Evolutionary conservation across 1,284 basidiomycete species (phyloP).

Genomic region (Vanrija pseudolonga): DNA sequence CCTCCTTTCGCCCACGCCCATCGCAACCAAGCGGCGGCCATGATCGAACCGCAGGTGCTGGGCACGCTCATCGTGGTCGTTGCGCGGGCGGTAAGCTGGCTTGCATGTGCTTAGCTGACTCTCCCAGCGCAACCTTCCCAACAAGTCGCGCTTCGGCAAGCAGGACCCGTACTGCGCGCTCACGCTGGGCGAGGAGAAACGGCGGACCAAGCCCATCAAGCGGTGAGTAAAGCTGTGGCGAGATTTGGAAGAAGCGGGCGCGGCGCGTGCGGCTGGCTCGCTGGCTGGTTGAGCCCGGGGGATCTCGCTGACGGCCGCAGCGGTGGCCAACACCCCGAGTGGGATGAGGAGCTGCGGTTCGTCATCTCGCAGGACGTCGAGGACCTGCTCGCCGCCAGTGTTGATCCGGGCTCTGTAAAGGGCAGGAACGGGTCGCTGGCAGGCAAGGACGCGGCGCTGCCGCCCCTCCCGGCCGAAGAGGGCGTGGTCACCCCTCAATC

Average conservation of each 20-base stretch:
- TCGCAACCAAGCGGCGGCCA: too few species aligned
- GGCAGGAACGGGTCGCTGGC: slow-evolving; percentile 2
- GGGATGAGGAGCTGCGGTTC: slow-evolving; percentile 98
- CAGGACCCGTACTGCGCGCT: slow-evolving; percentile 94
- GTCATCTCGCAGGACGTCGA: slow-evolving; percentile 77
- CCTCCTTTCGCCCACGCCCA: too few species aligned
- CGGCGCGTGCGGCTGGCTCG: neutral
- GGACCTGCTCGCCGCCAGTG: slow-evolving; percentile 58
- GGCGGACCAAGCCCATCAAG: slow-evolving; percentile 83
- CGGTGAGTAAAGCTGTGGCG: slow-evolving; percentile 41
- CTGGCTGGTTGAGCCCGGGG: too few species aligned
- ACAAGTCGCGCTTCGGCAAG: slow-evolving; percentile 92
- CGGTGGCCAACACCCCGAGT: slow-evolving; percentile 95
- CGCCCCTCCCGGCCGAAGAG: slow-evolving; percentile 9
- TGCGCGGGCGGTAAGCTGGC: slow-evolving; percentile 76
- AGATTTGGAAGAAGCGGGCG: too few species aligned
- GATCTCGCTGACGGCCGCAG: slow-evolving; percentile 38
- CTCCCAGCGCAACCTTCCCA: slow-evolving; percentile 78
- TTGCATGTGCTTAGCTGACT: neutral
- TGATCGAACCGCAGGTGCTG: slow-evolving; percentile 60
- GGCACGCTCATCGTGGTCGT: slow-evolving; percentile 94
- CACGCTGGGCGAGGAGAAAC: slow-evolving; percentile 71
- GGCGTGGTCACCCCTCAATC: slow-evolving; percentile 50
- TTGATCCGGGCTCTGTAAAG: slow-evolving; percentile 50
- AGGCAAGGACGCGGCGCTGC: slow-evolving; percentile 5